A percentile compares a stretch with the other conserved stretches of the same genome.
Evolutionary conservation across 2,329 filamentous ascomycete species (phyloP).

Genomic region (Xylariaceae sp.): DNA sequence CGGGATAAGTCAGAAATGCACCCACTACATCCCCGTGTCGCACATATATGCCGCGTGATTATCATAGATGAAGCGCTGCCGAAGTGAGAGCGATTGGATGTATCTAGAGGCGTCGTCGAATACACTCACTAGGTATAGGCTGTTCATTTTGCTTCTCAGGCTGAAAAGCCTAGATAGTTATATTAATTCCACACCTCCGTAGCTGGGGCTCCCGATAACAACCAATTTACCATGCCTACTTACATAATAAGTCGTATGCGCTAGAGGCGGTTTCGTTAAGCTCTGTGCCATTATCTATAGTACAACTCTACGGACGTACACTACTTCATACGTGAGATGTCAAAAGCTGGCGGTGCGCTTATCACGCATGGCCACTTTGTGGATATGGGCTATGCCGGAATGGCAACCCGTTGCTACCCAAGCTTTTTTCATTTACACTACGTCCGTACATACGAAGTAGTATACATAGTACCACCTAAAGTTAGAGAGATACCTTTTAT

Average conservation of each 20-base stretch:
- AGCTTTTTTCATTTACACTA: no score
- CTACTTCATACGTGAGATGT: no score
- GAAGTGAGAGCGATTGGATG: constrained; percentile 5
- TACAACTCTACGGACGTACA: background rate
- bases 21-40: background rate
- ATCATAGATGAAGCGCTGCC: constrained; percentile 13
- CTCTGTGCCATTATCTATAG: constrained; percentile 1
- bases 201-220: constrained; percentile 4
- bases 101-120: background rate
- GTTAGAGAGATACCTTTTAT: no score
- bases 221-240: background rate
- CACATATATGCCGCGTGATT: constrained; percentile 5
- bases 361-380: background rate
- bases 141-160: background rate
- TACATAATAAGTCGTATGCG: constrained; percentile 2
- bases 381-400: background rate
- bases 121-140: background rate
- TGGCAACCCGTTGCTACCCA: no score
- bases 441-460: no score
- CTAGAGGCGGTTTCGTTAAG: background rate
- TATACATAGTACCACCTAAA: no score
- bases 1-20: background rate
- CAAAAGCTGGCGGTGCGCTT: constrained; percentile 3
- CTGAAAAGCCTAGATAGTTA: constrained; percentile 4
- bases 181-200: constrained; percentile 20